Evolutionary conservation across 1,284 basidiomycete genomes (phyloP).

Genomic region (Phellopilus nigrolimitatus): DNA sequence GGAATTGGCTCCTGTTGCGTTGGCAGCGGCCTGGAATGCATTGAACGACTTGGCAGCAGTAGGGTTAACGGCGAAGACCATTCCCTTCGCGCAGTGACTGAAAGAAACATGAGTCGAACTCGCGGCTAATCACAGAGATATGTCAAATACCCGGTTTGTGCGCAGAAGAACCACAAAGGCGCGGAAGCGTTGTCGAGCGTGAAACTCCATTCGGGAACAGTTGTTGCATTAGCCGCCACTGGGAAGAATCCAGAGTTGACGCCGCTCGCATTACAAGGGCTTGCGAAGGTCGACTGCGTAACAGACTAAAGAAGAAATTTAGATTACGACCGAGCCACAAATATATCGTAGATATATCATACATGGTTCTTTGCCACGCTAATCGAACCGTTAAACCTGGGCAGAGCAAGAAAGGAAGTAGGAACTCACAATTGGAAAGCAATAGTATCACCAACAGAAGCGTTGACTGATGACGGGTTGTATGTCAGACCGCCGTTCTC

Average conservation of each 20-base stretch:
- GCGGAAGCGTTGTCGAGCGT: slow-evolving; percentile 33
- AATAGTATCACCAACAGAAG: slow-evolving; percentile 47
- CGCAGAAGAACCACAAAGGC: slow-evolving; percentile 41
- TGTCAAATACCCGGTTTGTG: slow-evolving; percentile 30
- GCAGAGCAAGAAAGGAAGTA: too few species aligned
- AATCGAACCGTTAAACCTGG: slow-evolving; percentile 6
- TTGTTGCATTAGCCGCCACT: slow-evolving; percentile 28
- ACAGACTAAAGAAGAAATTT: slow-evolving; percentile 36
- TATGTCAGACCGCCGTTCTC: slow-evolving; percentile 39
- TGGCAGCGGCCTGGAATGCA: slow-evolving; percentile 31
- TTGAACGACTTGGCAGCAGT: slow-evolving; percentile 29
- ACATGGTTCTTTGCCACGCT: slow-evolving; percentile 36
- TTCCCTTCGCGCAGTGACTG: slow-evolving; percentile 35
- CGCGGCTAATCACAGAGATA: slow-evolving; percentile 21
- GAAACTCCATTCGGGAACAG: slow-evolving; percentile 32
- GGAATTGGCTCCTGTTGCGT: slow-evolving; percentile 15
- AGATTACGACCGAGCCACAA: background rate
- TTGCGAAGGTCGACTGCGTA: slow-evolving; percentile 54
- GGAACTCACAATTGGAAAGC: slow-evolving; percentile 47
- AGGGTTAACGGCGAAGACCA: slow-evolving; percentile 41
- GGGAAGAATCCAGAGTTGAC: slow-evolving; percentile 39
- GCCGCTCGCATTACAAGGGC: slow-evolving; percentile 40
- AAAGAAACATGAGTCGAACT: background rate
- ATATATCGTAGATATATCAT: slow-evolving; percentile 20
- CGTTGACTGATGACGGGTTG: slow-evolving; percentile 42